phyloP scores from a whole-genome alignment of 331 rosid species.

The Spiraea crenata region DNA sequence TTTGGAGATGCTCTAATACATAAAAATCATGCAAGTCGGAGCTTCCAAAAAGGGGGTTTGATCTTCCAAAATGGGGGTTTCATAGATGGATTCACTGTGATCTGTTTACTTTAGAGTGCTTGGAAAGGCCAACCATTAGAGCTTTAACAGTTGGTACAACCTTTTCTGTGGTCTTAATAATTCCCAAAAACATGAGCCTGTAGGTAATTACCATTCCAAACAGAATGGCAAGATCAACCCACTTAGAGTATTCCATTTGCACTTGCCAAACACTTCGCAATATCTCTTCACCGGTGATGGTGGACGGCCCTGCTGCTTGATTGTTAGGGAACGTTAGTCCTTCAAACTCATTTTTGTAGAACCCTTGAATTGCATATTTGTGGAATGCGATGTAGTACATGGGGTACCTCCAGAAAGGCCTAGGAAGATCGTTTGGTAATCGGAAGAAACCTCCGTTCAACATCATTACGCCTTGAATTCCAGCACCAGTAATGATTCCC shows the following conservation, averaged over 20 bases:
- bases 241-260: slow-evolving; percentile 42
- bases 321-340: slow-evolving; percentile 34
- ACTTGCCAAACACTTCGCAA: slow-evolving; percentile 32
- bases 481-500: slow-evolving; percentile 49
- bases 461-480: slow-evolving; percentile 48
- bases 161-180: slow-evolving; percentile 33
- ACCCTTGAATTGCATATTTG: slow-evolving; percentile 37
- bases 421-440: slow-evolving; percentile 39
- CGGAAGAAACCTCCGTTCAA: slow-evolving; percentile 44
- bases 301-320: slow-evolving; percentile 7
- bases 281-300: slow-evolving; percentile 26
- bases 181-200: slow-evolving; percentile 38
- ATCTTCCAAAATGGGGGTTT: neutral
- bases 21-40: neutral
- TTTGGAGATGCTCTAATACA: too few species aligned
- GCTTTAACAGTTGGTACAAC: slow-evolving; percentile 19
- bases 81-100: neutral
- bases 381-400: slow-evolving; percentile 43
- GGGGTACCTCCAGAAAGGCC: slow-evolving; percentile 41
- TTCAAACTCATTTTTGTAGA: slow-evolving; percentile 44
- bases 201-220: slow-evolving; percentile 43
- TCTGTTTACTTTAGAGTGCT: neutral
- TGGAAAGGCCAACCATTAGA: neutral
- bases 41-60: too few species aligned
- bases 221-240: slow-evolving; percentile 42